Evolutionary conservation across 2,329 filamentous ascomycete genomes (phyloP).

Genomic region (Trematosphaeria pertusa): DNA sequence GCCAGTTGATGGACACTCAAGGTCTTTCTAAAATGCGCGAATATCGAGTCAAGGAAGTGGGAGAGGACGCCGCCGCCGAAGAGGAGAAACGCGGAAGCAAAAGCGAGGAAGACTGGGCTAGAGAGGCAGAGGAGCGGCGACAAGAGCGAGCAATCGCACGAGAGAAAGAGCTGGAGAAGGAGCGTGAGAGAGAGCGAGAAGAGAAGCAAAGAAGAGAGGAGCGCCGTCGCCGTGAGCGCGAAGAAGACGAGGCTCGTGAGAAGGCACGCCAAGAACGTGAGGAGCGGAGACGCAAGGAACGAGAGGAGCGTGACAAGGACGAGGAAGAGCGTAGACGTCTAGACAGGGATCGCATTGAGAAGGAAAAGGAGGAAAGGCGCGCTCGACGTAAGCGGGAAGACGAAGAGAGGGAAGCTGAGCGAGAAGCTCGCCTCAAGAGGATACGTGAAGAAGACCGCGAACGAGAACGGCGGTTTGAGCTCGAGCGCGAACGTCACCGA

Average conservation of each 20-base stretch:
- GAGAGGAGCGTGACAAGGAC: constrained; percentile 37
- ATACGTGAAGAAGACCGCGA: constrained; percentile 43
- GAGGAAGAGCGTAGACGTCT: constrained; percentile 41
- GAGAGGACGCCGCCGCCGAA: constrained; percentile 69
- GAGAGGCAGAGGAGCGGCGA: constrained; percentile 67
- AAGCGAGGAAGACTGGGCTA: constrained; percentile 75
- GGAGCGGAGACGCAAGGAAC: constrained; percentile 48
- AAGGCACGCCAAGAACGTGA: constrained; percentile 56
- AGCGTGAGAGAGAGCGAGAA: constrained; percentile 63
- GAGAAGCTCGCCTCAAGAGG: constrained; percentile 53
- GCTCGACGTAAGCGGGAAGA: constrained; percentile 54
- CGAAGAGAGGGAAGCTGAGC: constrained; percentile 50
- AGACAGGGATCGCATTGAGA: constrained; percentile 37
- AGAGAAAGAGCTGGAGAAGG: constrained; percentile 66
- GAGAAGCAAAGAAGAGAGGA: constrained; percentile 64
- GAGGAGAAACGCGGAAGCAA: constrained; percentile 72
- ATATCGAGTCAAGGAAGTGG: constrained; percentile 71
- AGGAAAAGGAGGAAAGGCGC: constrained; percentile 60
- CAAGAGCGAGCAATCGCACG: constrained; percentile 68
- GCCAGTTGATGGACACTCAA: constrained; percentile 63
- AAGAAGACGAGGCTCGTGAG: constrained; percentile 53
- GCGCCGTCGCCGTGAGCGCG: constrained; percentile 58
- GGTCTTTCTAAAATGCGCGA: constrained; percentile 75
- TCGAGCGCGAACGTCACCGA: constrained; percentile 54
- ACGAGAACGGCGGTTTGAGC: constrained; percentile 47